Base-by-base conservation (phyloP, 176 grass and related monocot genomes). In the Aegilops tauschii region DNA sequence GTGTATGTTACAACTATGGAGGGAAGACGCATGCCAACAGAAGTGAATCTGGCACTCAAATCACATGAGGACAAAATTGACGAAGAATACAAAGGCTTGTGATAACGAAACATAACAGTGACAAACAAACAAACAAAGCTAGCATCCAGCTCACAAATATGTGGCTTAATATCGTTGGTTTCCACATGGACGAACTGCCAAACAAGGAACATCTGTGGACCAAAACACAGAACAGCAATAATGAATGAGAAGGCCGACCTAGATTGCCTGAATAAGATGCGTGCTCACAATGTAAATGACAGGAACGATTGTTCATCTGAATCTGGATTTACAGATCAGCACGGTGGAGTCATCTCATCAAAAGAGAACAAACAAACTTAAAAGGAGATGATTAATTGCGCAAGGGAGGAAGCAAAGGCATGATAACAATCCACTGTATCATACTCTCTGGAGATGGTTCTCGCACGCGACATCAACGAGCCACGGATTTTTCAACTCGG, bases 41-140 rank as follows among this genome's bases (percentile, higher is more conserved):
- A 8, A 76, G 27, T 39, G 83, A 85, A 67, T 77, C 6, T 66
- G 21, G 30, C 44, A 29, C 32, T 29, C 83, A 65, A 65, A 77
- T 52, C 83, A 65, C 61, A 85, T 16, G 83, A 66, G 29, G 42
- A 20, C 73, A 85, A 77, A 77, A 68, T 39, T n/a, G 73, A 23
- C 12, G 32, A 35, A 58, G 16, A 18, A 40, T 49, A 77, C 73
- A 18, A 37, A 58, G 40, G 52, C 21, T 12, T 4, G 73, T 34
- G 66, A 77, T 39, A 78, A 85, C 56, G 63, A 56, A 35, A 66
- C 63, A 85, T 0, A 20, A 56, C 13, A 32, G 18, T 40, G n/a
- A 67, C 83, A 78, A 77, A 67, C 29, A 78, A 77, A 67, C 29
- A 59, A 84, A 68, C 42, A 6, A 69, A 68, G 44, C 45, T 45